phyloP scores from a whole-genome alignment of 106 monocot species.

The Cymbidium sinense region DNA sequence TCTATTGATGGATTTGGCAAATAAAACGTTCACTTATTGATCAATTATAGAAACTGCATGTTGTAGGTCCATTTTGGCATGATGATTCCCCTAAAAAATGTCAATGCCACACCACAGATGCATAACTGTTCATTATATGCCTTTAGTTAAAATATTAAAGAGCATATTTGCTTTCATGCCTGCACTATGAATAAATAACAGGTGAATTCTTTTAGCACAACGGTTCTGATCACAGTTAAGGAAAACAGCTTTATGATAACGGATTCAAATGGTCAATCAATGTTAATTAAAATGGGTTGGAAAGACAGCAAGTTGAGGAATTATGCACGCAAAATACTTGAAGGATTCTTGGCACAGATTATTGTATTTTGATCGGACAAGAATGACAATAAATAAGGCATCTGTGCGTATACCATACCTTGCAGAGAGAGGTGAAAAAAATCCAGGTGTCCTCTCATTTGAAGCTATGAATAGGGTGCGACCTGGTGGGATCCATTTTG shows the following conservation, averaged over 20 bases:
- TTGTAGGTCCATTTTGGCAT: too few relatives aligned
- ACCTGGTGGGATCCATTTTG: constrained; percentile 81
- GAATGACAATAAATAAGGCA: background rate
- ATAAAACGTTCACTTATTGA: too few relatives aligned
- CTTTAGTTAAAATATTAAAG: too few relatives aligned
- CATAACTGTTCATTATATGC: too few relatives aligned
- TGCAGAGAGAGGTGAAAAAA: constrained; percentile 72
- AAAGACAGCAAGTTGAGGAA: background rate
- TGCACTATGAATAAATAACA: too few relatives aligned
- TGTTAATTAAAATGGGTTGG: background rate
- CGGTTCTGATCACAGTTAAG: too few relatives aligned
- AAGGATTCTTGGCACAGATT: background rate
- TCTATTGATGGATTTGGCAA: too few relatives aligned
- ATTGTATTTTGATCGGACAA: background rate
- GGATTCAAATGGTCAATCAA: background rate
- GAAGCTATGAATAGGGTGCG: constrained; percentile 89
- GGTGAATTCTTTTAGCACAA: too few relatives aligned
- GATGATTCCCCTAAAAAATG: too few relatives aligned
- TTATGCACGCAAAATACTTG: background rate
- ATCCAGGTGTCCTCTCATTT: constrained; percentile 73
- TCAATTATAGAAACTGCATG: too few relatives aligned
- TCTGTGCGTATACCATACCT: constrained; percentile 25
- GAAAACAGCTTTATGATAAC: background rate
- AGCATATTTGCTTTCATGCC: too few relatives aligned
- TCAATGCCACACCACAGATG: too few relatives aligned